These are phyloP conservation scores for Arabis hirsuta DNA, from an alignment of 345 rosid species.

Conservation along the genomic window DNA sequence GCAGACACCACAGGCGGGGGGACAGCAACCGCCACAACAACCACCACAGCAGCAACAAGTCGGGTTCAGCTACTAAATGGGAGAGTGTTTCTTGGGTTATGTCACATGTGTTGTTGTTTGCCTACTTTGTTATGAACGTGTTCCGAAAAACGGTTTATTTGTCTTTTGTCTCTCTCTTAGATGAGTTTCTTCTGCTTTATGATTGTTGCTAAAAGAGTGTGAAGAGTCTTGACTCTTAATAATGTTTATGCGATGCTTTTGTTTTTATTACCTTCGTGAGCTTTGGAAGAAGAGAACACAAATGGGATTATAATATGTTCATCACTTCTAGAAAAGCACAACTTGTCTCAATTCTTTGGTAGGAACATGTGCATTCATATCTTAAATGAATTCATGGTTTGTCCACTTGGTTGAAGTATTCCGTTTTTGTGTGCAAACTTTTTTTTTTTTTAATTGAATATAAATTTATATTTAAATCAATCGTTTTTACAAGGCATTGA, in stretches of 20 bases:
- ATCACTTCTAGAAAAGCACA: neutral
- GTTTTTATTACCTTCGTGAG: constrained; percentile 19
- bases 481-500: too few species aligned
- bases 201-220: constrained; percentile 23
- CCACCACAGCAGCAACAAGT: constrained; percentile 67
- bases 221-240: constrained; percentile 29
- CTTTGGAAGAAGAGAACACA: neutral
- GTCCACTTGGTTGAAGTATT: too few species aligned
- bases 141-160: constrained; percentile 13
- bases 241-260: constrained; percentile 29
- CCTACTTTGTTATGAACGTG: constrained; percentile 25
- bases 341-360: too few species aligned
- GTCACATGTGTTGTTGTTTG: constrained; percentile 26
- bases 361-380: too few species aligned
- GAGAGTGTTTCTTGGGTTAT: constrained; percentile 22
- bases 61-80: constrained; percentile 58
- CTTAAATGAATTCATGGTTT: too few species aligned
- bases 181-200: constrained; percentile 14
- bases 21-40: constrained; percentile 55
- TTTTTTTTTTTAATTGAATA: too few species aligned
- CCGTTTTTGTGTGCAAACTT: too few species aligned
- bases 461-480: too few species aligned
- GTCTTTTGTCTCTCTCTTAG: neutral
- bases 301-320: neutral
- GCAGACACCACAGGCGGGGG: constrained; percentile 63